Evolutionary conservation across 805 yeast species (phyloP), one percentile per base, ranked within the genome.

Genomic region (Zygosaccharomyces lentus): DNA sequence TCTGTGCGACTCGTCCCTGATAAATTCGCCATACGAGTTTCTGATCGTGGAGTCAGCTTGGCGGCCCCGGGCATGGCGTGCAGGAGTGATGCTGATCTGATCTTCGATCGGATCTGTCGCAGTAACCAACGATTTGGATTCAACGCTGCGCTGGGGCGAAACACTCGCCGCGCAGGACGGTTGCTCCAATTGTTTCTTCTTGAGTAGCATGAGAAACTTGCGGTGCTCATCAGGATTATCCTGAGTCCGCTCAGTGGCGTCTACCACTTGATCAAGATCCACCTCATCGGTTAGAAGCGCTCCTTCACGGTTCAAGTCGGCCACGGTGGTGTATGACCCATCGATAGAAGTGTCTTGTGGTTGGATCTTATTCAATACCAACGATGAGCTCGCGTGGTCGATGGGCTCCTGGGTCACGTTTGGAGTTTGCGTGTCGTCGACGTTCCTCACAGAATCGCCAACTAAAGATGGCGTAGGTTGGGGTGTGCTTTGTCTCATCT

Each of bases 271-370:
- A 37, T 64, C 64, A 34, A 59, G 48, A 35, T 62, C 65, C 25
- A 58, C 53, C 34, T 64, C 69, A 46, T 65, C 68, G 24, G 64
- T 63, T 41, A 65, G 45, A 37, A 65, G 49, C 12, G 68, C 68
- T 9, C 69, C 69, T 45, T 62, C 67, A 32, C 58, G 62, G 31
- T 58, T 62, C 50, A 65, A 51, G 21, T 65, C 67, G 23, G 57
- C 66, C 8, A 65, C 65, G 8, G 62, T 54, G 5, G 66, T 56
- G 47, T 62, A 62, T 13, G 58, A 47, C 13, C 48, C 46, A 36
- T 51, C 46, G 15, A 29, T 38, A 16, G 50, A 34, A 17, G 39
- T 30, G 24, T 45, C 49, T 5, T 37, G 52, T 9, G 57, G 49
- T 23, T 49, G 53, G 10, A 53, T 48, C 44, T 51, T 52, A 37